Percentiles rank a stretch among this genome's conserved stretches.
Evolutionary conservation across 1,284 basidiomycete species (phyloP).

Genomic region (Ganoderma lingzhi): DNA sequence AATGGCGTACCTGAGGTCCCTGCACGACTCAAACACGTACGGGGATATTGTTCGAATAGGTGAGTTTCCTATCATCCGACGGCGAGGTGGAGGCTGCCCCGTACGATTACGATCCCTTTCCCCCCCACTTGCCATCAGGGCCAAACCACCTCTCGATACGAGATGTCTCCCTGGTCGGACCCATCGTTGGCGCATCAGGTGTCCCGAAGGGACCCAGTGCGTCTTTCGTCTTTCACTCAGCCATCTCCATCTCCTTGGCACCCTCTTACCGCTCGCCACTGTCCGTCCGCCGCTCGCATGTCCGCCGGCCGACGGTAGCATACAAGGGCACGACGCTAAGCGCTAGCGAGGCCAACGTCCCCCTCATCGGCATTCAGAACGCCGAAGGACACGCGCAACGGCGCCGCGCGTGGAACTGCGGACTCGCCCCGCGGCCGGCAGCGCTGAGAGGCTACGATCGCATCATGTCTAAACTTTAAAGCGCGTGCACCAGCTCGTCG

Average conservation of each 20-base stretch:
- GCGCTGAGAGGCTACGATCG: constrained; percentile 62
- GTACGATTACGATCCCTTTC: too few species aligned
- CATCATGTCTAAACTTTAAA: constrained; percentile 48
- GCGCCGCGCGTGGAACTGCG: too few species aligned
- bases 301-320: too few species aligned
- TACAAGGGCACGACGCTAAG: constrained; percentile 10
- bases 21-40: constrained; percentile 1
- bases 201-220: constrained; percentile 18
- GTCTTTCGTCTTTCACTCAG: not conserved
- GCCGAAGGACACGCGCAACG: constrained; percentile 52
- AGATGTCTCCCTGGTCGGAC: too few species aligned
- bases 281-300: too few species aligned
- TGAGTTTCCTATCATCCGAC: not conserved
- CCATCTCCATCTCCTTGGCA: too few species aligned
- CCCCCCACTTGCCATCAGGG: too few species aligned
- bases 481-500: constrained; percentile 50
- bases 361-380: constrained; percentile 42
- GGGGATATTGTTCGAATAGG: constrained; percentile 8
- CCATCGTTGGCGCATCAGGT: too few species aligned
- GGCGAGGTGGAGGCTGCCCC: not conserved
- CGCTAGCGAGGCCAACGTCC: constrained; percentile 11
- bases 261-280: too few species aligned
- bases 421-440: constrained; percentile 53
- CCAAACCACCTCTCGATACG: too few species aligned
- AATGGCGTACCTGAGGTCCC: not conserved